phyloP scores from a whole-genome alignment of 2,329 filamentous ascomycete genomes.

The Ophiostoma quercus region DNA sequence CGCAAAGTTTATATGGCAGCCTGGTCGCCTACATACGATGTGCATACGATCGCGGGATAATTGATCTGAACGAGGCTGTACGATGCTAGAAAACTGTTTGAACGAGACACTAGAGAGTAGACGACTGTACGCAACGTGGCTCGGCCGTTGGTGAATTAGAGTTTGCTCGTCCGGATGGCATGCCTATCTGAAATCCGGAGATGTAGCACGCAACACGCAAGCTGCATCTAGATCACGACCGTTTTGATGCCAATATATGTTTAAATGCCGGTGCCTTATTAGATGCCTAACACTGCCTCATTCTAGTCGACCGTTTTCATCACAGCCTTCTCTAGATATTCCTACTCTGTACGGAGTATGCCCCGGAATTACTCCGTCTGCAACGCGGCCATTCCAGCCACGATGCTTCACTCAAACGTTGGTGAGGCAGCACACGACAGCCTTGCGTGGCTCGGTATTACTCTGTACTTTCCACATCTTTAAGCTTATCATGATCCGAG shows the following conservation, averaged over 20 bases:
- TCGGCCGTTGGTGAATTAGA: neutral
- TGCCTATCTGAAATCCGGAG: neutral
- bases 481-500: constrained; percentile 6
- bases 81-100: neutral
- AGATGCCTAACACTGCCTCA: neutral
- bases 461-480: neutral
- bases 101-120: neutral
- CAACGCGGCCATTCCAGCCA: neutral
- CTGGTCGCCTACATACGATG: neutral
- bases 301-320: neutral
- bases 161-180: neutral
- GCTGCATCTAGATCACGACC: neutral
- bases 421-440: neutral
- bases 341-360: too few relatives aligned
- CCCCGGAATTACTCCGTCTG: neutral
- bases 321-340: neutral
- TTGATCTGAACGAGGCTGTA: constrained; percentile 2
- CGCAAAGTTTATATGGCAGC: neutral
- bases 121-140: constrained; percentile 2
- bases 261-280: neutral
- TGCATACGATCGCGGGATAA: neutral
- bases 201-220: neutral
- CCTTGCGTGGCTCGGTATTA: neutral
- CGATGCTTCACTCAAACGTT: neutral
- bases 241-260: neutral